Percentiles rank a stretch among this genome's conserved stretches.
Conservation (phyloP, 495 filamentous ascomycete species). For the Aspergillus funiculosus region DNA sequence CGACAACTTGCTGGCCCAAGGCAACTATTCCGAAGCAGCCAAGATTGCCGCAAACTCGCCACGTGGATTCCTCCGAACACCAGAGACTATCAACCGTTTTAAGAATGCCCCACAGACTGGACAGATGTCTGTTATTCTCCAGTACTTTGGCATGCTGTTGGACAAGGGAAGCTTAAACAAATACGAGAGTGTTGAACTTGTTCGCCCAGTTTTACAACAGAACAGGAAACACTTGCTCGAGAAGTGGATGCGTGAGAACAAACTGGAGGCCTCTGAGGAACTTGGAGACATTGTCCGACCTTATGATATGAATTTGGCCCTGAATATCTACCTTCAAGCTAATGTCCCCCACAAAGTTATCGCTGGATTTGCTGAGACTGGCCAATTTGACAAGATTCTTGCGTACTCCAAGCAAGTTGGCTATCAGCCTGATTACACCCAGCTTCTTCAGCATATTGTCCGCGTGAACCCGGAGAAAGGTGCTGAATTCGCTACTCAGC, state of each 20-base stretch:
- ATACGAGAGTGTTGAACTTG: constrained; percentile 89
- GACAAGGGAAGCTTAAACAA: constrained; percentile 92
- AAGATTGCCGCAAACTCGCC: constrained; percentile 96
- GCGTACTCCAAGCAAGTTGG: constrained; percentile 76
- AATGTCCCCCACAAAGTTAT: constrained; percentile 88
- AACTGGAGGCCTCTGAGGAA: constrained; percentile 91
- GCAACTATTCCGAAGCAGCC: constrained; percentile 79
- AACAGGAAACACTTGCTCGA: constrained; percentile 92
- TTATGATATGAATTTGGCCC: constrained; percentile 80
- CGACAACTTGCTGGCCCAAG: constrained; percentile 68
- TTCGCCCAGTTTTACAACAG: constrained; percentile 84
- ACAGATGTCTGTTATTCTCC: constrained; percentile 84
- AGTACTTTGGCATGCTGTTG: constrained; percentile 95
- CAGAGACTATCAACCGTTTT: constrained; percentile 90
- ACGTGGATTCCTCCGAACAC: constrained; percentile 86
- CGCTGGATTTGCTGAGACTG: constrained; percentile 88
- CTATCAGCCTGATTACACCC: constrained; percentile 88
- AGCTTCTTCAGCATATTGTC: constrained; percentile 85
- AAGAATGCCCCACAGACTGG: constrained; percentile 70
- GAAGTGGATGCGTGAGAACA: constrained; percentile 95
- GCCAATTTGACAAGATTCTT: constrained; percentile 92
- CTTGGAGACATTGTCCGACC: constrained; percentile 88
- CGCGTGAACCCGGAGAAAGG: constrained; percentile 91
- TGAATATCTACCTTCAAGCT: constrained; percentile 80
- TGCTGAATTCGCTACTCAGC: constrained; percentile 81